Evolutionary conservation across 2,329 filamentous ascomycete genomes (phyloP).

Genomic region (Calonectria naviculata): DNA sequence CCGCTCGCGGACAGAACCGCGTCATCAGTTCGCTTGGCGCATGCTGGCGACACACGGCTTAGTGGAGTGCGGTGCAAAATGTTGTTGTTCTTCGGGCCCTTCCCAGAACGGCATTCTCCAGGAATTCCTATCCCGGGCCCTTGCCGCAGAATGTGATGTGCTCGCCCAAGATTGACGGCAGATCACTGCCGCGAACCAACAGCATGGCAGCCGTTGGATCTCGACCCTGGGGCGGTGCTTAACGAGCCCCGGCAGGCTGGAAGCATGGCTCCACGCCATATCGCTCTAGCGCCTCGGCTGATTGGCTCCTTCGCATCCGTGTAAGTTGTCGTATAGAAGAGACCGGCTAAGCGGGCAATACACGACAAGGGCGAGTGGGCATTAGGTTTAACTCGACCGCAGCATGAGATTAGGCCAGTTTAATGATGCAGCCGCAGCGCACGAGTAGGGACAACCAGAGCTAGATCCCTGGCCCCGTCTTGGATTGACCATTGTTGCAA

Average conservation of each 20-base stretch:
- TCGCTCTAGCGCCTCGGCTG: neutral
- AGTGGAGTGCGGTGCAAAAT: neutral
- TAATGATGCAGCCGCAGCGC: neutral
- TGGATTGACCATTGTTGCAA: neutral
- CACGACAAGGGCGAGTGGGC: neutral
- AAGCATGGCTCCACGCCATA: neutral
- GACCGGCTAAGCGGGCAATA: neutral
- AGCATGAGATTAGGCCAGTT: neutral
- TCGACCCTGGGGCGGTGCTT: neutral
- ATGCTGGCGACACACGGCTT: neutral
- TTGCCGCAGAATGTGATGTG: too few relatives aligned
- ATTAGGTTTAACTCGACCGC: neutral
- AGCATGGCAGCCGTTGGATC: neutral
- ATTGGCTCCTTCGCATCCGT: neutral
- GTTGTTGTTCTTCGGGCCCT: neutral
- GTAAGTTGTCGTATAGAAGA: neutral
- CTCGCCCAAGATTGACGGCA: too few relatives aligned
- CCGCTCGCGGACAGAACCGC: neutral
- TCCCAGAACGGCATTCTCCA: too few relatives aligned
- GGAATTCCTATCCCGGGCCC: too few relatives aligned
- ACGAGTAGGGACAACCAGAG: neutral
- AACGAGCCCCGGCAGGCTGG: neutral
- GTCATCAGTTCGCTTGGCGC: neutral
- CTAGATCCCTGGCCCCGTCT: neutral
- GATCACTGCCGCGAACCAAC: neutral